phyloP scores from a whole-genome alignment of 2,329 filamentous ascomycete species.

The Penicillium sp. region DNA sequence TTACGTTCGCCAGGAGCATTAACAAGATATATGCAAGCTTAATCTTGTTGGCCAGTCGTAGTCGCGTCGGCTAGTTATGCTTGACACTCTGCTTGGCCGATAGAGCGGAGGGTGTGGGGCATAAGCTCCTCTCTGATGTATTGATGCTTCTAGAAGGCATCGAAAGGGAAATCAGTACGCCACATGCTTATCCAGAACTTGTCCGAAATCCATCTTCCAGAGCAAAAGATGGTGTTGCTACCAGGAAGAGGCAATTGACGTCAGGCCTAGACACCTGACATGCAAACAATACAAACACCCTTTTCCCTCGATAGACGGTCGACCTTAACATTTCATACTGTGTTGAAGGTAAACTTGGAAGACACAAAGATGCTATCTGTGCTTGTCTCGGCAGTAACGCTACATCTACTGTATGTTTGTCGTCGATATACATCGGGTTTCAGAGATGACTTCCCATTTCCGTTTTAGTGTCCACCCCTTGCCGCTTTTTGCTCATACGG shows the following conservation, averaged over 20 bases:
- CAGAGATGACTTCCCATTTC: no score
- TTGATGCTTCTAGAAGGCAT: constrained; percentile 5
- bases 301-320: no score
- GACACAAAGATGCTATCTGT: neutral
- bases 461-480: no score
- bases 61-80: constrained; percentile 13
- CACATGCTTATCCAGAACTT: constrained; percentile 12
- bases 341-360: neutral
- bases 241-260: constrained; percentile 14
- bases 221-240: constrained; percentile 7
- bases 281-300: constrained; percentile 11
- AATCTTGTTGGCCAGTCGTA: constrained; percentile 6
- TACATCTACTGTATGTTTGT: no score
- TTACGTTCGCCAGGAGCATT: constrained; percentile 21
- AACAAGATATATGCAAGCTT: constrained; percentile 2
- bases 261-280: constrained; percentile 2
- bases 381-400: neutral
- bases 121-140: neutral
- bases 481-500: no score
- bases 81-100: constrained; percentile 10
- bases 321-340: neutral
- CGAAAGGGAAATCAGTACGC: neutral
- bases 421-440: neutral
- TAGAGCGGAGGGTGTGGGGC: constrained; percentile 12
- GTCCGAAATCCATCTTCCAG: constrained; percentile 9